Evolutionary conservation across 2,329 filamentous ascomycete genomes (phyloP).

Genomic region (Metarhizium album): DNA sequence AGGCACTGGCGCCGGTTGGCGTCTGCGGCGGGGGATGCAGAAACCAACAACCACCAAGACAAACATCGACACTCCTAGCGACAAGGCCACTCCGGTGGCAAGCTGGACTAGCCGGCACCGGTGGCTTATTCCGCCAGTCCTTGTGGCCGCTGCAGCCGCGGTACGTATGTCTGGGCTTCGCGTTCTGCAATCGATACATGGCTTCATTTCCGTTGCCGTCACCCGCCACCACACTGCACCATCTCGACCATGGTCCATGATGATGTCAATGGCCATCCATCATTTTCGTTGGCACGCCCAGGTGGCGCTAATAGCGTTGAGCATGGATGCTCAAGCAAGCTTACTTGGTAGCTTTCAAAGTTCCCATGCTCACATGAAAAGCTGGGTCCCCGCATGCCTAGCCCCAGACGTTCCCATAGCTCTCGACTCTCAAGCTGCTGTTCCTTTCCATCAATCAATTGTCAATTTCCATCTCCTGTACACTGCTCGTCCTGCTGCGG

Average conservation of each 20-base stretch:
- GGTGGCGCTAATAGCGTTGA: slow-evolving; percentile 5
- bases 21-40: neutral
- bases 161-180: too few relatives aligned
- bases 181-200: too few relatives aligned
- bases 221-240: too few relatives aligned
- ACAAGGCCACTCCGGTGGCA: neutral
- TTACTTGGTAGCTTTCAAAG: slow-evolving; percentile 4
- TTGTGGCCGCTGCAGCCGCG: neutral
- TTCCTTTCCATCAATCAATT: neutral
- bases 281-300: too few relatives aligned
- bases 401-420: neutral
- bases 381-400: slow-evolving; percentile 7
- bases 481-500: neutral
- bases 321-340: too few relatives aligned
- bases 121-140: slow-evolving; percentile 2
- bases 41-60: neutral
- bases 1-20: neutral
- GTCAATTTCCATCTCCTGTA: neutral
- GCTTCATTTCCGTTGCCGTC: too few relatives aligned
- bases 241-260: too few relatives aligned
- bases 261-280: too few relatives aligned
- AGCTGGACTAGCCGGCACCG: neutral
- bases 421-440: neutral
- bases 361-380: neutral
- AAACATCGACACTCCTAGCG: neutral